Percentiles rank a stretch among this genome's conserved stretches.
Conservation (phyloP, 1,139 yeast genomes). For the Waltiozyma sp. region DNA sequence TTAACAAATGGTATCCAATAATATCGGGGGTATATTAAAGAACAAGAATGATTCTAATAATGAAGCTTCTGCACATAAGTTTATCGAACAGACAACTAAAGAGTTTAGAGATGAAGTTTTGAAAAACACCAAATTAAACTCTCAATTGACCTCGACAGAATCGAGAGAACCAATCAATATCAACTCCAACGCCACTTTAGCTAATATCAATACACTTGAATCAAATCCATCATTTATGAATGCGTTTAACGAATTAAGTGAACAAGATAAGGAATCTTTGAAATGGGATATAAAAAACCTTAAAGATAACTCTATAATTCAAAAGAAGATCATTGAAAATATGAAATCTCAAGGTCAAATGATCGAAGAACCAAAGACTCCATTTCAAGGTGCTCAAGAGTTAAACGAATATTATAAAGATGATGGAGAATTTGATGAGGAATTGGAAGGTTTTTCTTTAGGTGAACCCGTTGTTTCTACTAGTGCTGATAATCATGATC, state of each 20-base stretch:
- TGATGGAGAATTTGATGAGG: constrained; percentile 43
- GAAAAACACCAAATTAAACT: constrained; percentile 36
- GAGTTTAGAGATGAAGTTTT: constrained; percentile 35
- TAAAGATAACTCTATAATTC: constrained; percentile 40
- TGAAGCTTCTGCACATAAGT: constrained; percentile 5
- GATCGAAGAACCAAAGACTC: constrained; percentile 95
- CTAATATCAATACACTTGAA: not conserved
- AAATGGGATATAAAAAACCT: constrained; percentile 67
- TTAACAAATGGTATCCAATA: not conserved
- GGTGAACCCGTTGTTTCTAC: constrained; percentile 34
- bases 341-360: constrained; percentile 24
- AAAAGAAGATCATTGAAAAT: constrained; percentile 27
- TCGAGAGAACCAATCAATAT: not conserved
- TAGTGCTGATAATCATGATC: constrained; percentile 3
- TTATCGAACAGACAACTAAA: constrained; percentile 28
- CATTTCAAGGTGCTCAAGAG: constrained; percentile 85
- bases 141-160: constrained; percentile 14
- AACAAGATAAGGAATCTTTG: constrained; percentile 27
- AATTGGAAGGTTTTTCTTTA: constrained; percentile 34
- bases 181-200: not conserved
- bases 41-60: constrained; percentile 21
- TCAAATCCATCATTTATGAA: not conserved
- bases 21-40: constrained; percentile 29
- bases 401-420: constrained; percentile 76
- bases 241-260: constrained; percentile 1